Evolutionary conservation across 495 filamentous ascomycete genomes (phyloP), one percentile per base, ranked within the genome.

Genomic region (Extremus antarcticus): DNA sequence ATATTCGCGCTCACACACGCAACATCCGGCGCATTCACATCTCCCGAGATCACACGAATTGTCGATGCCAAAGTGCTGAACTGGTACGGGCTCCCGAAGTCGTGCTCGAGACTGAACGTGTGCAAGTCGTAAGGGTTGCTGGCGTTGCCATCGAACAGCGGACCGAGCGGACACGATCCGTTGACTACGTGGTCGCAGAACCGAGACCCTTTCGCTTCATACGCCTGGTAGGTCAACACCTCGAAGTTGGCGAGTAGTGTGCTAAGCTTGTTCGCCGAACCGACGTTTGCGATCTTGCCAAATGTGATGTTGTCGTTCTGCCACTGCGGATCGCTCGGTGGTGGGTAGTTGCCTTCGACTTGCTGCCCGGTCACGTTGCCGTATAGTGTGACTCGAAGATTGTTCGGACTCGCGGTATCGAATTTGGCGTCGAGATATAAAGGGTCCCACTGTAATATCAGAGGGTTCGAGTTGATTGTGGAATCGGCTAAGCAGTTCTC

Each of bases 281-380:
- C 72, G 41, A 81, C 59, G 59, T 85, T 74, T 35, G 78, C 66
- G 56, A 96, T 94, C 70, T 95, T 94, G 48, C 90, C 90, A 56
- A 81, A 72, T 1, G 78, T 81, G 48, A 73, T 68, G 41, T 76
- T 81, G 0, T 72, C 60, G 63, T 88, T 74, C 0, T 46, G 62
- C 73, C 84, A 81, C 46, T 68, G 63, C 3, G 73, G 64, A 59
- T 77, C 70, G 45, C 77, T 66, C 41, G 70, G 65, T 3, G 72
- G 53, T 41, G 86, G 87, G 54, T 70, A 70, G 2, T 49, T 20
- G 10, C 63, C 68, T 16, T 81, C 74, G 16, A 66, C 56, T 3
- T 68, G 49, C 20, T 73, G 63, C 20, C 92, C 92, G 23, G 83
- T 83, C 20, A 97, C 88, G 68, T 96, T 95, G 21, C 90, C 90